Evolutionary conservation across 2,329 filamentous ascomycete species (phyloP).

Genomic region (Fusarium dlaminii): DNA sequence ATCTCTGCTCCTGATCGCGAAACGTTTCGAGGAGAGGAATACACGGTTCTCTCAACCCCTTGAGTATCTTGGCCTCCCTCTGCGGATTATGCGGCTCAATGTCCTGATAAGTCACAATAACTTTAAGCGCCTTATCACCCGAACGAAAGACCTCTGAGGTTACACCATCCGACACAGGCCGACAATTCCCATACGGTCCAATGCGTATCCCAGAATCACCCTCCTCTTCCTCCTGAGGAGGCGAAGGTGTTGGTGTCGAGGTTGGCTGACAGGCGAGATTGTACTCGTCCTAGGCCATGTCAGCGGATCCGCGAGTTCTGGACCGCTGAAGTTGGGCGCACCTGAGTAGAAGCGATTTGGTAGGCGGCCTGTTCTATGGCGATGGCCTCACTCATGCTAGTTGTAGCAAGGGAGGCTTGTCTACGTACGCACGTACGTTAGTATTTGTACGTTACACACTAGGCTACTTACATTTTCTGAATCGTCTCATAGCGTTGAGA

Average conservation of each 20-base stretch:
- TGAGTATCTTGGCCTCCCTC: slow-evolving; percentile 81
- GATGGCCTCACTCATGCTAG: slow-evolving; percentile 62
- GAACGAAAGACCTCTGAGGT: slow-evolving; percentile 87
- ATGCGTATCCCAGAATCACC: slow-evolving; percentile 55
- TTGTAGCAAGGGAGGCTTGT: slow-evolving; percentile 43
- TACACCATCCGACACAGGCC: slow-evolving; percentile 70
- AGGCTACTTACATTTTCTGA: slow-evolving; percentile 54
- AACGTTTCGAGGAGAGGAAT: slow-evolving; percentile 80
- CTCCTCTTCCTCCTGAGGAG: slow-evolving; percentile 1
- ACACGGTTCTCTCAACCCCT: slow-evolving; percentile 62
- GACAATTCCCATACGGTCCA: slow-evolving; percentile 63
- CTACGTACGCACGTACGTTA: slow-evolving; percentile 28
- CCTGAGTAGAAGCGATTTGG: slow-evolving; percentile 64
- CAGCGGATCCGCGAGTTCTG: slow-evolving; percentile 28
- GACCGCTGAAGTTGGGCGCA: slow-evolving; percentile 50
- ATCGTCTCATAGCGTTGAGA: slow-evolving; percentile 71
- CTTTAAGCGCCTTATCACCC: slow-evolving; percentile 75
- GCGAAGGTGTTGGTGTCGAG: slow-evolving; percentile 15
- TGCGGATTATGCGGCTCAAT: slow-evolving; percentile 83
- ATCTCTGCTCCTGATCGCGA: slow-evolving; percentile 72
- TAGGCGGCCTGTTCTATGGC: slow-evolving; percentile 73
- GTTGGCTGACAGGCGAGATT: slow-evolving; percentile 53
- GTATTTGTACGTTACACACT: background rate
- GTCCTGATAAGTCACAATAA: slow-evolving; percentile 78
- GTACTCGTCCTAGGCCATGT: slow-evolving; percentile 65